These are phyloP conservation scores for Calcarisporium arbuscula DNA, from an alignment of 2,329 filamentous ascomycete genomes.

Conservation along the genomic window DNA sequence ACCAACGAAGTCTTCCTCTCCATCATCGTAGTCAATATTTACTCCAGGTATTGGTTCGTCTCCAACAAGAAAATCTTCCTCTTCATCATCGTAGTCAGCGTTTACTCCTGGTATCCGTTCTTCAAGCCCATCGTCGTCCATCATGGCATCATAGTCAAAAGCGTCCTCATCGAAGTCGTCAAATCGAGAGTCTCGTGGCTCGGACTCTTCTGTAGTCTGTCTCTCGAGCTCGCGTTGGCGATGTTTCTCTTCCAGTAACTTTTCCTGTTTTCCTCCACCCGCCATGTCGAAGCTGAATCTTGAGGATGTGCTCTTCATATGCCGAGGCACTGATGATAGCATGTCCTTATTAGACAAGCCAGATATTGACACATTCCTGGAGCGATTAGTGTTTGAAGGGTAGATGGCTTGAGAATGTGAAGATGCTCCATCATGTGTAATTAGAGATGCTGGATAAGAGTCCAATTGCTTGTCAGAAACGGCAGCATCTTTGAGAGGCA, in stretches of 20 bases:
- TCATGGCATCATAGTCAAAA: slow-evolving; percentile 57
- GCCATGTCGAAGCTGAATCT: slow-evolving; percentile 79
- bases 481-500: slow-evolving; percentile 32
- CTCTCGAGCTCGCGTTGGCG: slow-evolving; percentile 60
- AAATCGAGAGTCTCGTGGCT: slow-evolving; percentile 44
- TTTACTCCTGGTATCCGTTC: slow-evolving; percentile 60
- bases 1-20: too few species aligned
- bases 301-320: slow-evolving; percentile 72
- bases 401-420: slow-evolving; percentile 13
- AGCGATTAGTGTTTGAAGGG: slow-evolving; percentile 31
- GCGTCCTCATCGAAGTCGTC: slow-evolving; percentile 57
- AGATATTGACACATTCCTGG: slow-evolving; percentile 47
- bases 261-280: slow-evolving; percentile 61
- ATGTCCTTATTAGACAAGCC: too few species aligned
- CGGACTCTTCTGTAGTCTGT: slow-evolving; percentile 33
- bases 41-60: slow-evolving; percentile 13
- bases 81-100: slow-evolving; percentile 38
- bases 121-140: slow-evolving; percentile 59
- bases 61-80: slow-evolving; percentile 20
- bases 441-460: slow-evolving; percentile 15
- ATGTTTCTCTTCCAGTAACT: slow-evolving; percentile 66
- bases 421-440: slow-evolving; percentile 13
- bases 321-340: slow-evolving; percentile 48
- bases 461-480: slow-evolving; percentile 8
- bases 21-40: neutral